These are phyloP conservation scores for Taphrina populina DNA, from an alignment of 1,139 yeast genomes.

Conservation along the genomic window DNA sequence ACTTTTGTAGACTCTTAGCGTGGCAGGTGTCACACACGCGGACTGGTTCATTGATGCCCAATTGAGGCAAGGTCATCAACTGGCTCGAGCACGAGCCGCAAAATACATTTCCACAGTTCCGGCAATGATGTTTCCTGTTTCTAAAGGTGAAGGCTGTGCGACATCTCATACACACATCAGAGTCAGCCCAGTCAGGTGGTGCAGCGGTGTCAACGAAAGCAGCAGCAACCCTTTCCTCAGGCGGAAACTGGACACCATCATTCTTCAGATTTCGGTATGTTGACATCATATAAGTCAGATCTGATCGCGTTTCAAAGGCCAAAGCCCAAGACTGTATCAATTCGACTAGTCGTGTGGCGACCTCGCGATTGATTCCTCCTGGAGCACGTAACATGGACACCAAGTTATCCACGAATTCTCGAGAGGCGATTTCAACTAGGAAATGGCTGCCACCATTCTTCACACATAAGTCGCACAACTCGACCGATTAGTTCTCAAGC, in stretches of 20 bases:
- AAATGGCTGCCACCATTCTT: constrained; percentile 92
- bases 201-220: constrained; percentile 78
- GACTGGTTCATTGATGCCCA: constrained; percentile 85
- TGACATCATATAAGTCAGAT: constrained; percentile 63
- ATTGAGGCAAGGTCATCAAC: constrained; percentile 66
- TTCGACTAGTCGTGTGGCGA: constrained; percentile 60
- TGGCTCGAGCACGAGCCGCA: constrained; percentile 80
- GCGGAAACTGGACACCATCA: constrained; percentile 70
- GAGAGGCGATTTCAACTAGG: constrained; percentile 70
- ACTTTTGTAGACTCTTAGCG: constrained; percentile 30
- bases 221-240: constrained; percentile 46
- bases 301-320: constrained; percentile 69
- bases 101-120: constrained; percentile 95
- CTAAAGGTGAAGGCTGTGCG: constrained; percentile 75
- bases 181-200: constrained; percentile 98
- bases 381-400: constrained; percentile 45
- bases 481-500: constrained; percentile 41
- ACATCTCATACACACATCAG: constrained; percentile 93
- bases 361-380: constrained; percentile 51
- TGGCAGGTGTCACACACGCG: constrained; percentile 91
- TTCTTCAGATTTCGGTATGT: constrained; percentile 59
- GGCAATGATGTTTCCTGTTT: constrained; percentile 91
- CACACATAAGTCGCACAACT: constrained; percentile 78
- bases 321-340: constrained; percentile 74
- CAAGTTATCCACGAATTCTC: constrained; percentile 77